Base-by-base conservation (phyloP, 257 asterid genomes). In the Scutellaria barbata region DNA sequence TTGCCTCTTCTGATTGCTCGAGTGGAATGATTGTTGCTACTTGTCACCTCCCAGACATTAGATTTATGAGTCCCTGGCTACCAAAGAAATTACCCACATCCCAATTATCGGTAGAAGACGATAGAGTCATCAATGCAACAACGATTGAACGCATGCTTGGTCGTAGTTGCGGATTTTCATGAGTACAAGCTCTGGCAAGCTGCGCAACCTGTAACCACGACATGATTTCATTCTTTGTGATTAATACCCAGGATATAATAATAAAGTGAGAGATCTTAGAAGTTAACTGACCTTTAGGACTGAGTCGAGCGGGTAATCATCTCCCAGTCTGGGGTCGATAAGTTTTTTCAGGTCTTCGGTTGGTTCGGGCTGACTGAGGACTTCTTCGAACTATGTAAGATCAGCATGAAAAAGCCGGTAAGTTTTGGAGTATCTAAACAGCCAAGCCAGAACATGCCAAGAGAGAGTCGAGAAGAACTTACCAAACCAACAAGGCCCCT, bases 131-230 rank as follows among this genome's bases (percentile, higher is more conserved):
- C 68, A 92, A 66, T 0, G 96, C 97, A 10, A 92, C 98, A 6
- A 90, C 98, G 8, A 90, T 86, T 8, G 98, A 92, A 71, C 97
- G 80, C 97, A 90, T 92, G 68, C 86, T 87, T 6, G 97, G 97
- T 42, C 98, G 86, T 10, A 88, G 85, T 73, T 90, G 90, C 68
- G 98, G 95, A 67, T 80, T 88, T 70, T 92, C 97, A 10, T 87
- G 92, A 2, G 97, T 92, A 85, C 98, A 92, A 61, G 86, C 96
- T 73, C 74, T 90, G 5, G 98, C 98, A 39, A 92, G 93, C 80
- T 77, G 92, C 17, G 95, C 90, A 86, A 90, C 75, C 97, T 90
- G 82, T 61, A 55, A 54, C 8, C 47, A 68, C 10, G 66, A 43
- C 62, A 16, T 41, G 12, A 20, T n/a, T 18, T 5, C 5, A 47